Base-by-base conservation (phyloP, 2,329 filamentous ascomycete species). In the Decorospora gaudefroyi region DNA sequence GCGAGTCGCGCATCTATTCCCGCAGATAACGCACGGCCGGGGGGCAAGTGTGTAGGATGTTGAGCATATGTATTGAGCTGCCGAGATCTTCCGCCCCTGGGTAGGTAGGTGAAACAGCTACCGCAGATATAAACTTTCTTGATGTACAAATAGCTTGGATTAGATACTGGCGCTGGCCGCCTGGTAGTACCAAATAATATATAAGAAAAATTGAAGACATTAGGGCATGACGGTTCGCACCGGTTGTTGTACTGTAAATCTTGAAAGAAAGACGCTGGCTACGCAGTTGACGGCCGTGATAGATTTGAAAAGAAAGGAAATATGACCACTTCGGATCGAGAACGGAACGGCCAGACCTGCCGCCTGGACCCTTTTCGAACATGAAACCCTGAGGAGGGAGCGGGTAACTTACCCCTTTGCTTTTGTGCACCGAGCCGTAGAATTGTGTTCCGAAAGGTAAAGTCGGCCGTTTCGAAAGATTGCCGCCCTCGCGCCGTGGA, bases 31-130 rank as follows among this genome's bases (percentile, higher is more conserved):
- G 13, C 21, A 25, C 17, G 32, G 31, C 26, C 17, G 37, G 21
- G 21, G 35, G 31, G 35, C 37, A 37, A 37, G 16, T 46, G 25
- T 23, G 37, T 18, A 42, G 43, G 53, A 37, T 45, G 38, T 42
- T 31, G 54, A 62, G 33, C 57, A 55, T n/a, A 45, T 65, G 51
- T 61, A 63, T 63, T 59, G 43, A 59, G 53, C 53, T 66, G 57
- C 57, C 54, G 56, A 58, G 47, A 32, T 55, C 46, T 48, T 45
- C 42, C 49, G 54, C 33, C 48, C 35, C 43, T 27, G n/a, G n/a
- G n/a, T 55, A 46, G 51, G 44, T 48, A 47, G 42, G 53, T 57
- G 51, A 58, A 61, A 61, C 54, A 47, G 51, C 32, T 28, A 36
- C 47, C 52, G 52, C 51, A 46, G 45, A 45, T 31, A 45, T 34